Percentiles rank a stretch among this genome's conserved stretches.
Conservation (phyloP, 2,329 filamentous ascomycete genomes). For the Microsporum ferrugineum region DNA sequence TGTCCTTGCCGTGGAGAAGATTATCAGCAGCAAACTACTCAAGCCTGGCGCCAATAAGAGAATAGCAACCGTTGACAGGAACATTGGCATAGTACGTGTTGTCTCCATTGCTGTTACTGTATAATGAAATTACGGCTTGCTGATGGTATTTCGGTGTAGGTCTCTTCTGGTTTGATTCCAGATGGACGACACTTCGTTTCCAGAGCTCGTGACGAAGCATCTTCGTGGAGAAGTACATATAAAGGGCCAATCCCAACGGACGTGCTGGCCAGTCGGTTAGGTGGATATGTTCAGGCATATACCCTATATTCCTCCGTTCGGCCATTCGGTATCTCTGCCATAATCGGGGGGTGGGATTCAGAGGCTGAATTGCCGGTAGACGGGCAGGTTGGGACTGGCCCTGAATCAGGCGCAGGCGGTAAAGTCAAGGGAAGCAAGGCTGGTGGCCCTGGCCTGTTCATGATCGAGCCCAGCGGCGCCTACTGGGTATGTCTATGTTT, state of each 20-base stretch:
- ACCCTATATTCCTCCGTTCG: constrained; percentile 95
- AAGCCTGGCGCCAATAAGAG: constrained; percentile 94
- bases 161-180: constrained; percentile 85
- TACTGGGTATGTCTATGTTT: constrained; percentile 58
- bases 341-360: constrained; percentile 86
- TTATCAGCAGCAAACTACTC: constrained; percentile 86
- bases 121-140: constrained; percentile 6
- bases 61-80: constrained; percentile 87
- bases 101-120: neutral
- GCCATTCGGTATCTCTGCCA: constrained; percentile 91
- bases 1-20: constrained; percentile 91
- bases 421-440: constrained; percentile 64
- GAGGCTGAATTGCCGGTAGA: constrained; percentile 77
- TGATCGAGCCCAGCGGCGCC: constrained; percentile 94
- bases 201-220: constrained; percentile 85
- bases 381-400: constrained; percentile 77
- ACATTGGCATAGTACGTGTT: constrained; percentile 73
- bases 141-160: constrained; percentile 40
- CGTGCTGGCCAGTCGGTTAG: constrained; percentile 84
- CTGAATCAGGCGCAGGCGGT: constrained; percentile 67
- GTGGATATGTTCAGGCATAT: constrained; percentile 91
- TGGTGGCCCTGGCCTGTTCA: constrained; percentile 89
- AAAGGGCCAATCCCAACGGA: constrained; percentile 85
- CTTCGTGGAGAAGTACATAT: constrained; percentile 83
- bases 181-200: constrained; percentile 93